These are phyloP conservation scores for Cladophialophora yegresii DNA, from an alignment of 2,329 filamentous ascomycete species.

Conservation along the genomic window DNA sequence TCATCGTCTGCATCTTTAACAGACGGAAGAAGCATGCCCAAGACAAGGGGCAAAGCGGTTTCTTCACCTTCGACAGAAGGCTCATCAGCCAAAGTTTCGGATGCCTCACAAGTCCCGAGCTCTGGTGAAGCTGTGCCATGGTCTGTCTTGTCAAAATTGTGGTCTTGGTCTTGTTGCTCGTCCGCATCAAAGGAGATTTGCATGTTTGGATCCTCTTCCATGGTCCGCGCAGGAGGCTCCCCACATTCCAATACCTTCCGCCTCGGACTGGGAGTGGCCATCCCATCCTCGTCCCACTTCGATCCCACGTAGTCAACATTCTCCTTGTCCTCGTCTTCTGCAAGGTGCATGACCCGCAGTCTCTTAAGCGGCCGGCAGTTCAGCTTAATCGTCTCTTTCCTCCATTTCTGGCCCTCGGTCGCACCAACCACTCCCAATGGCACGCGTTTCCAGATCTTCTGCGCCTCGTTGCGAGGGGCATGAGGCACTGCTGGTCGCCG, in stretches of 20 bases:
- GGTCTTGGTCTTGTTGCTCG: slow-evolving; percentile 1
- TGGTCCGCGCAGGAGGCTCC: neutral
- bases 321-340: slow-evolving; percentile 30
- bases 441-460: slow-evolving; percentile 52
- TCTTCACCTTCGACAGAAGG: neutral
- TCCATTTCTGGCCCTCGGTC: slow-evolving; percentile 21
- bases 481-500: slow-evolving; percentile 49
- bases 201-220: slow-evolving; percentile 3
- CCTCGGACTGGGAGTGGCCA: slow-evolving; percentile 22
- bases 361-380: slow-evolving; percentile 19
- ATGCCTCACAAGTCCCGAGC: neutral
- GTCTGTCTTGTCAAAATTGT: neutral
- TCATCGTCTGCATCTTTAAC: slow-evolving; percentile 1
- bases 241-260: slow-evolving; percentile 20
- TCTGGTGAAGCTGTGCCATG: slow-evolving; percentile 5
- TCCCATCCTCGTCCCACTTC: slow-evolving; percentile 28
- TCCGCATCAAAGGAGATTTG: neutral
- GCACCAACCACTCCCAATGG: slow-evolving; percentile 26
- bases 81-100: neutral
- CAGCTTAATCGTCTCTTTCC: slow-evolving; percentile 33
- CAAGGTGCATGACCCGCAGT: slow-evolving; percentile 11
- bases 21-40: slow-evolving; percentile 3
- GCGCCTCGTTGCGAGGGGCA: slow-evolving; percentile 44
- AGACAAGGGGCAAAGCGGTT: slow-evolving; percentile 6
- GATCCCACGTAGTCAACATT: slow-evolving; percentile 27